Evolutionary conservation across 805 yeast genomes (phyloP), one percentile per base, ranked within the genome.

Genomic region (Torulaspora maleeae): DNA sequence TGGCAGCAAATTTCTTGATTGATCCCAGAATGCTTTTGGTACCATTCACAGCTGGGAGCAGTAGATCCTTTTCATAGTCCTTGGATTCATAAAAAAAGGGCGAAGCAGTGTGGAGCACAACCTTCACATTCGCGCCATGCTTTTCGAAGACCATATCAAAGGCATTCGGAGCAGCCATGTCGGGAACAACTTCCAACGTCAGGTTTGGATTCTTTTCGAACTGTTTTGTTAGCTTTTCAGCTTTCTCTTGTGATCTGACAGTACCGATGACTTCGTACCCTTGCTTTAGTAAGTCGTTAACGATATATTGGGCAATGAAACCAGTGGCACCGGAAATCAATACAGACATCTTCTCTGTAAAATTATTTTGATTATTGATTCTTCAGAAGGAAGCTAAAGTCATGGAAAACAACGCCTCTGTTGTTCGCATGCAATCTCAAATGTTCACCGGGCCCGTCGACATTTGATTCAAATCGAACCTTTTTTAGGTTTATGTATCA

Each of bases 71-170:
- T 44, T 74, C 81, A 24, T 55, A 58, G 28, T 73, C 66, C 49
- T 72, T 68, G 12, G 68, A 61, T 8, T 72, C 68, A 57, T 71
- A 74, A 22, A 71, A 66, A 56, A 75, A 74, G 10, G 86, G 84
- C 12, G 82, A 74, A 2, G 86, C 86, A 8, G 81, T 72, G 59
- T 80, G 86, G 32, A 80, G 53, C 40, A 80, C 79, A 27, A 73
- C 76, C 10, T 67, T 67, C 44, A 79, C 73, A 35, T 79, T 82
- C 25, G 75, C 74, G 48, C 74, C 72, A 27, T 63, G 59, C 19
- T 65, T 66, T 52, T 71, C 59, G 52, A 79, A 68, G 0, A 73
- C 71, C 8, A 59, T 59, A 44, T 73, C 74, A 49, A 76, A 76
- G 0, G 79, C 77, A 10, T 69, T 68, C n/a, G 56, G 65, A 12